Evolutionary conservation across 441 rosid species (phyloP).

Genomic region (Jatropha multifida): DNA sequence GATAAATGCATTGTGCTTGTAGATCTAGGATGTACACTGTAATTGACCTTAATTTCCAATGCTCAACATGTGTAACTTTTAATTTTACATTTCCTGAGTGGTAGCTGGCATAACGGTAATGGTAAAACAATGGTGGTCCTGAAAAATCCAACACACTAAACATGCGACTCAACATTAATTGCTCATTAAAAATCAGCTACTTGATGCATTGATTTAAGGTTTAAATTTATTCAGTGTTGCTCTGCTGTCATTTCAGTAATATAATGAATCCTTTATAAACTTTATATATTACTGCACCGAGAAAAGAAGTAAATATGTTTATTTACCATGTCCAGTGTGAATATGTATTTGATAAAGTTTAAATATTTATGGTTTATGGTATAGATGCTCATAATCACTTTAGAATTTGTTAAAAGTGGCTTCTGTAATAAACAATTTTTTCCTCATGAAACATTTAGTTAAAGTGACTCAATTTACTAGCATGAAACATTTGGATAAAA

Average conservation of each 20-base stretch:
- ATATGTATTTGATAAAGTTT: neutral
- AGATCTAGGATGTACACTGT: neutral
- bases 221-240: neutral
- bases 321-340: neutral
- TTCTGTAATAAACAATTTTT: neutral
- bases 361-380: neutral
- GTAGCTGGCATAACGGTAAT: neutral
- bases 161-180: neutral
- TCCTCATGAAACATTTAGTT: neutral
- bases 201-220: neutral
- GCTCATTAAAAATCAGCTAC: neutral
- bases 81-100: neutral
- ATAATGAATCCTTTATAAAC: neutral
- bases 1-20: neutral
- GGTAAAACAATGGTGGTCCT: neutral
- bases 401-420: neutral
- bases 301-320: neutral
- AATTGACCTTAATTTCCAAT: neutral
- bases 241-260: neutral
- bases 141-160: neutral
- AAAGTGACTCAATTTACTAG: neutral
- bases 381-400: neutral
- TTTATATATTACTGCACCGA: neutral
- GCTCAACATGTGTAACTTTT: neutral
- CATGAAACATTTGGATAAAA: conserved; percentile 3